Percentiles rank a stretch among this genome's conserved stretches.
Evolutionary conservation across 768 basidiomycete genomes (phyloP).

Genomic region (Boletus vinaceobasis): DNA sequence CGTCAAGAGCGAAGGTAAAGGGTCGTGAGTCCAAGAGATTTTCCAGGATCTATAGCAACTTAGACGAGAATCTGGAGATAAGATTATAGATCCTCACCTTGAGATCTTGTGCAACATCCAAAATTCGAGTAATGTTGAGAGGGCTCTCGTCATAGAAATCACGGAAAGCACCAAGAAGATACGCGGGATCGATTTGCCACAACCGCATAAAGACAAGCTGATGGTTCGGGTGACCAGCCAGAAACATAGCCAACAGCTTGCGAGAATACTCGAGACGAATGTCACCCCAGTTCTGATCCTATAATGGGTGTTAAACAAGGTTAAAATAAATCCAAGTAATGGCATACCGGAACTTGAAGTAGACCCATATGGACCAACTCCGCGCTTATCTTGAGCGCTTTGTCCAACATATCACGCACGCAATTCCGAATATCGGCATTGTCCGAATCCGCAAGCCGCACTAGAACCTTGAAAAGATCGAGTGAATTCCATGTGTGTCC

Average conservation of each 20-base stretch:
- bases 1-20: constrained; percentile 87
- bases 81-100: constrained; percentile 52
- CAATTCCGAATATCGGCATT: constrained; percentile 65
- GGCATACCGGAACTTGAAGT: constrained; percentile 81
- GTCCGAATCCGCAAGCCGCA: constrained; percentile 74
- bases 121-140: constrained; percentile 88
- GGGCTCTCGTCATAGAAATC: constrained; percentile 92
- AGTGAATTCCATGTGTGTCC: constrained; percentile 93
- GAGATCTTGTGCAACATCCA: constrained; percentile 93
- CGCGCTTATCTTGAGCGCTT: constrained; percentile 89
- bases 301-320: background rate
- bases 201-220: constrained; percentile 96
- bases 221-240: constrained; percentile 90
- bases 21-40: constrained; percentile 87
- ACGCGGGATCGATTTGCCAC: constrained; percentile 85
- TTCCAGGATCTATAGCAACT: constrained; percentile 69
- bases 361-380: constrained; percentile 94
- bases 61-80: background rate
- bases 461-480: constrained; percentile 84
- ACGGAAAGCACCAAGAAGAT: constrained; percentile 83
- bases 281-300: constrained; percentile 85
- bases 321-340: background rate
- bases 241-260: constrained; percentile 83
- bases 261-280: constrained; percentile 85
- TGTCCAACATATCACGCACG: constrained; percentile 90